A percentile compares a stretch with the other conserved stretches of the same genome.
Conservation (phyloP, 805 yeast genomes). For the Starmerella tilneyi region DNA sequence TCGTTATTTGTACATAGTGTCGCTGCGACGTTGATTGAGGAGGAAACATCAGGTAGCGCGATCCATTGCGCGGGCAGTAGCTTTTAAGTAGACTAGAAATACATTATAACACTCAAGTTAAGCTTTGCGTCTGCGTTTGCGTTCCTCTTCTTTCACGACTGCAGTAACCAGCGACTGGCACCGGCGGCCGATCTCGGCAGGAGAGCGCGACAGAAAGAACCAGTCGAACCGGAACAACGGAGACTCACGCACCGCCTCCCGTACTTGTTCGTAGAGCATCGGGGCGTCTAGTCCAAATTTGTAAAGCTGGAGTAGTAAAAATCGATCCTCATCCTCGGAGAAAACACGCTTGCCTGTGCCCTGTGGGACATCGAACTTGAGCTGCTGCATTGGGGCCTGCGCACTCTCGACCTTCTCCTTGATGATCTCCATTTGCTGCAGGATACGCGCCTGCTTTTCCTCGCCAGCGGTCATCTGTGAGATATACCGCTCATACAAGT, state of each 20-base stretch:
- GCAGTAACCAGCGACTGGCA: conserved; percentile 68
- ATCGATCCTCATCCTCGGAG: conserved; percentile 85
- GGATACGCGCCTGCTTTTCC: conserved; percentile 55
- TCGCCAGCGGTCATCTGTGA: conserved; percentile 82
- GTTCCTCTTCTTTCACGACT: conserved; percentile 52
- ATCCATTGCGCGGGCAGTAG: too few species aligned
- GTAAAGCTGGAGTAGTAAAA: conserved; percentile 67
- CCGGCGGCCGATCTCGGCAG: conserved; percentile 70
- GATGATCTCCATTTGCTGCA: conserved; percentile 67
- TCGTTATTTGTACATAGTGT: too few species aligned
- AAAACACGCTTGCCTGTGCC: conserved; percentile 54
- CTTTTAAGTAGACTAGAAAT: too few species aligned
- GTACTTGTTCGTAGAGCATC: conserved; percentile 66
- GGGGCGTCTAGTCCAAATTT: conserved; percentile 70
- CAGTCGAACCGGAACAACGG: conserved; percentile 80
- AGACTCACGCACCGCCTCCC: conserved; percentile 61
- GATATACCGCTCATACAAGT: conserved; percentile 77
- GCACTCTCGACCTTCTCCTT: conserved; percentile 63
- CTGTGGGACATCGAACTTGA: conserved; percentile 53
- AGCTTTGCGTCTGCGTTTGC: conserved; percentile 11
- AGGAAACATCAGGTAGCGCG: too few species aligned
- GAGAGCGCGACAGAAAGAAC: conserved; percentile 69
- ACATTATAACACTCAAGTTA: too few species aligned
- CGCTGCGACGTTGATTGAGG: too few species aligned
- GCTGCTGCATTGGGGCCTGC: conserved; percentile 68